These are phyloP conservation scores for Tolypocladium album DNA, from an alignment of 2,329 filamentous ascomycete species.

Conservation along the genomic window DNA sequence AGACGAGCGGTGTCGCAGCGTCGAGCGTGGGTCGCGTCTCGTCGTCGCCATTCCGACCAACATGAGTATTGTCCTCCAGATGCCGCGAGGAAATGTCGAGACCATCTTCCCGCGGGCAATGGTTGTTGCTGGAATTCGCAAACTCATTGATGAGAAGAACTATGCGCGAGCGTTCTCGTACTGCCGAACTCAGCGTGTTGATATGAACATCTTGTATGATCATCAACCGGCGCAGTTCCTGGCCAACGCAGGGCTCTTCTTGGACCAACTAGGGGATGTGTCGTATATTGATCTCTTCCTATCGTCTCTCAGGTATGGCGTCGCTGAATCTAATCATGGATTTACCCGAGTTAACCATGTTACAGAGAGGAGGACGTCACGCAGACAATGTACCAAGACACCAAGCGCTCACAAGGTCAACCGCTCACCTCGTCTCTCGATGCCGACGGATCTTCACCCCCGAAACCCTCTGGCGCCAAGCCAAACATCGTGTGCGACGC, in stretches of 20 bases:
- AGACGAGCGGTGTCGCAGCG: slow-evolving; percentile 83
- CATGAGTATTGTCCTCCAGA: slow-evolving; percentile 80
- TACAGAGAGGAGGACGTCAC: slow-evolving; percentile 79
- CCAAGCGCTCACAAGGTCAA: slow-evolving; percentile 35
- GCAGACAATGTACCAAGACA: slow-evolving; percentile 87
- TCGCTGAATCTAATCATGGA: no score
- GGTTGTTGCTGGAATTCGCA: slow-evolving; percentile 80
- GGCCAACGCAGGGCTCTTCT: slow-evolving; percentile 60
- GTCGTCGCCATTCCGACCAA: slow-evolving; percentile 83
- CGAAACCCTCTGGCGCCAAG: slow-evolving; percentile 37
- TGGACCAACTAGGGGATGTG: slow-evolving; percentile 73
- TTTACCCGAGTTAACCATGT: slow-evolving; percentile 3
- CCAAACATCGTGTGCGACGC: slow-evolving; percentile 84
- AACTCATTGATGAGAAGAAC: slow-evolving; percentile 66
- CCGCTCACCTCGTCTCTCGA: slow-evolving; percentile 2
- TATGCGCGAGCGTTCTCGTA: slow-evolving; percentile 78
- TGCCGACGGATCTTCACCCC: slow-evolving; percentile 5
- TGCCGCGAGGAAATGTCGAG: slow-evolving; percentile 92
- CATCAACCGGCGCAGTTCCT: slow-evolving; percentile 84
- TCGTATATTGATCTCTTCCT: slow-evolving; percentile 85
- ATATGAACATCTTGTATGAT: slow-evolving; percentile 96
- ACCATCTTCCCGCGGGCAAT: slow-evolving; percentile 90
- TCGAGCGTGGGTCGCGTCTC: slow-evolving; percentile 80
- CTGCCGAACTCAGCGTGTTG: slow-evolving; percentile 86
- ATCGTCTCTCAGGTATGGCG: slow-evolving; percentile 62